Conservation (phyloP, 1,284 basidiomycete genomes). For the Rhodotorula sp. region DNA sequence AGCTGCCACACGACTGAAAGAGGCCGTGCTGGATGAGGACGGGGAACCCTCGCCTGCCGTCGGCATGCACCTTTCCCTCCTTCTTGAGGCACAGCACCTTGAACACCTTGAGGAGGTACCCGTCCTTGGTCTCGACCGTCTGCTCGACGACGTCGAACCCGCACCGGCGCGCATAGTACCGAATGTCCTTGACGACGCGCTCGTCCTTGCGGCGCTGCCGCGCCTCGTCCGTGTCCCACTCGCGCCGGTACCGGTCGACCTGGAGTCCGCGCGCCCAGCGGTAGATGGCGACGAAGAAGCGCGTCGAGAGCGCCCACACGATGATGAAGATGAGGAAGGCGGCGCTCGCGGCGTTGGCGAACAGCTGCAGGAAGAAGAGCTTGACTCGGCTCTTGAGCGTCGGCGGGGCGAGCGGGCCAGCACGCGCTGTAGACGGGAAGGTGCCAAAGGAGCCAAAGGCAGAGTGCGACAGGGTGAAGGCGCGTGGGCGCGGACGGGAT, state of each 20-base stretch:
- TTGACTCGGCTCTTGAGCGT: conserved; percentile 47
- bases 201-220: conserved; percentile 56
- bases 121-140: conserved; percentile 62
- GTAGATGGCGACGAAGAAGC: conserved; percentile 20
- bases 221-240: conserved; percentile 57
- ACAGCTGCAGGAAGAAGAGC: conserved; percentile 55
- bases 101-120: conserved; percentile 60
- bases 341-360: conserved; percentile 57
- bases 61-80: conserved; percentile 48
- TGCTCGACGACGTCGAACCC: conserved; percentile 63
- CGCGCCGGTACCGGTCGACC: conserved; percentile 47
- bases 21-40: conserved; percentile 65
- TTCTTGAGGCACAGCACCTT: conserved; percentile 57
- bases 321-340: conserved; percentile 56
- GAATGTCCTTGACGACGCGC: conserved; percentile 59
- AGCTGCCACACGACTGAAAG: conserved; percentile 64
- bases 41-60: conserved; percentile 59
- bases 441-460: conserved; percentile 44
- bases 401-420: conserved; percentile 44
- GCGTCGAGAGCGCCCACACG: conserved; percentile 49
- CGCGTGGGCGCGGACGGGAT: conserved; percentile 40
- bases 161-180: conserved; percentile 60
- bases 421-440: conserved; percentile 45
- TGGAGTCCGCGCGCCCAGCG: conserved; percentile 19
- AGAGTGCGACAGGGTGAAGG: conserved; percentile 43